Evolutionary conservation across 257 asterid species (phyloP).

Genomic region (Petunia secreta): DNA sequence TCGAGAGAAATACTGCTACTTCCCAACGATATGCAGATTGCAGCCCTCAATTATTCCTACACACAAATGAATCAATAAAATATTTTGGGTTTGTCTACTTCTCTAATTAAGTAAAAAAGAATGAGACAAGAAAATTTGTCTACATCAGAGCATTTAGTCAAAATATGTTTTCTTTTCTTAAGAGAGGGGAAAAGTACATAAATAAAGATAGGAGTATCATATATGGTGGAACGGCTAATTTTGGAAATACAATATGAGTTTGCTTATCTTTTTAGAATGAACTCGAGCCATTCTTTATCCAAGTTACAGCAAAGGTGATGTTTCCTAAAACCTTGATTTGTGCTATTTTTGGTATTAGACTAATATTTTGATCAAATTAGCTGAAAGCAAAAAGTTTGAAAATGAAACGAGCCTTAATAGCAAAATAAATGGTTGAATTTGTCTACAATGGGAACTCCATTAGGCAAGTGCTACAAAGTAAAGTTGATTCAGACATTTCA

Average conservation of each 20-base stretch:
- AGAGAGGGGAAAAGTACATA: background rate
- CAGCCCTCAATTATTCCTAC: constrained; percentile 7
- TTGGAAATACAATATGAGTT: too few relatives aligned
- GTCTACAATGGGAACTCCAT: background rate
- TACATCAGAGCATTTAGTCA: background rate
- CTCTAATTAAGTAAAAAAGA: background rate
- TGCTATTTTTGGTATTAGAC: too few relatives aligned
- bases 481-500: constrained; percentile 1
- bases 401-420: too few relatives aligned
- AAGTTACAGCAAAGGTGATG: too few relatives aligned
- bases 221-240: background rate
- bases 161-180: background rate
- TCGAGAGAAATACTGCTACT: constrained; percentile 7
- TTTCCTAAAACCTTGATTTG: too few relatives aligned
- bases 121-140: background rate
- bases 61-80: background rate
- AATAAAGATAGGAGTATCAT: background rate
- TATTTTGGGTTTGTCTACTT: background rate
- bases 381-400: too few relatives aligned
- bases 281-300: too few relatives aligned
- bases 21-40: background rate
- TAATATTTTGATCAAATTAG: too few relatives aligned
- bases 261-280: too few relatives aligned
- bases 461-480: background rate
- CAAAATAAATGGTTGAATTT: too few relatives aligned